phyloP scores from a whole-genome alignment of 495 filamentous ascomycete genomes.

The Penicillium roqueforti region DNA sequence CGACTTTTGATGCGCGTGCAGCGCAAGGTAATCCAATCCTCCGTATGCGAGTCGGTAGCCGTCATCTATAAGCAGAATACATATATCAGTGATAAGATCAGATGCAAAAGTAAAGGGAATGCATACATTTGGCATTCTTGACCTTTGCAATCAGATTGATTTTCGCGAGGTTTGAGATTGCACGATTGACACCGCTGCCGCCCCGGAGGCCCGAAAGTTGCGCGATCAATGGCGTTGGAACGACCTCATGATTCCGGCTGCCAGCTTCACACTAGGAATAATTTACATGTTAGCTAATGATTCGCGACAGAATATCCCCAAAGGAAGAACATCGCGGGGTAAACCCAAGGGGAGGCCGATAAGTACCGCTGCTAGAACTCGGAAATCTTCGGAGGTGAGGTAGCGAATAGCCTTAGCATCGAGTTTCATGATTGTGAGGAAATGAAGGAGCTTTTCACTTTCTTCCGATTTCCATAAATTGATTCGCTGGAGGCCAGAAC shows the following conservation, averaged over 20 bases:
- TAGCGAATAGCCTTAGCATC: constrained; percentile 89
- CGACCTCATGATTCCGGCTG: constrained; percentile 93
- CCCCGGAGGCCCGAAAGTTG: constrained; percentile 77
- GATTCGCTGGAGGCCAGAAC: constrained; percentile 3
- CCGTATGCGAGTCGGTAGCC: constrained; percentile 97
- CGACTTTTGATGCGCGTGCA: constrained; percentile 79
- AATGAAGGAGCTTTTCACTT: background rate
- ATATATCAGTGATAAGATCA: constrained; percentile 1
- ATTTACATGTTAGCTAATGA: background rate
- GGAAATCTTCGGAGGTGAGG: constrained; percentile 88
- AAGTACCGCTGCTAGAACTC: constrained; percentile 81
- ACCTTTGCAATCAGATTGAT: constrained; percentile 85
- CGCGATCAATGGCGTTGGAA: constrained; percentile 84
- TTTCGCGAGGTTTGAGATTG: constrained; percentile 88
- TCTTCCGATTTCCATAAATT: constrained; percentile 2
- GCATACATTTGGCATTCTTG: constrained; percentile 83
- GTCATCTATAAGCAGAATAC: constrained; percentile 55
- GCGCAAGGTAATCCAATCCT: constrained; percentile 91
- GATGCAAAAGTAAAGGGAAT: background rate
- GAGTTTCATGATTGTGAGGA: constrained; percentile 67
- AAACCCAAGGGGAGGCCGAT: constrained; percentile 21
- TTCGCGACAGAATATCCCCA: constrained; percentile 29
- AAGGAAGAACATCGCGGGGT: constrained; percentile 19
- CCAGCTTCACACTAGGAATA: constrained; percentile 75
- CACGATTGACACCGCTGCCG: constrained; percentile 77